Evolutionary conservation across 371 early-diverging fungal genomes (phyloP).

Genomic region (Haplosporangium sp.): DNA sequence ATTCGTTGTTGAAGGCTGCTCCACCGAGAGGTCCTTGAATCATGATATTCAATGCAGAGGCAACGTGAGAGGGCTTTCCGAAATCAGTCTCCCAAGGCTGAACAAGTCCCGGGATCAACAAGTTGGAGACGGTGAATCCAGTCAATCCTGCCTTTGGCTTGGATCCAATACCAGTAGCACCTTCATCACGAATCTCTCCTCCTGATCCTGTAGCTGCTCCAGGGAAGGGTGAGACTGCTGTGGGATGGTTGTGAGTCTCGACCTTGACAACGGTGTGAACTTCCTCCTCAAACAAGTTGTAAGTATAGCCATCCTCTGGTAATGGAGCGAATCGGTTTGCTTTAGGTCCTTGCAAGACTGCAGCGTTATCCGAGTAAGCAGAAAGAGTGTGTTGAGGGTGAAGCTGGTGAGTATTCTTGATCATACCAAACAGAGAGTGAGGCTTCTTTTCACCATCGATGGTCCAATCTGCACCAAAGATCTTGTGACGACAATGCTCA

Average conservation of each 20-base stretch:
- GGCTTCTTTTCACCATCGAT: conserved; percentile 86
- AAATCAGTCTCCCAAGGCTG: conserved; percentile 95
- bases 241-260: conserved; percentile 99
- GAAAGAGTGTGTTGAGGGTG: conserved; percentile 86
- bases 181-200: conserved; percentile 99
- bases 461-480: conserved; percentile 96
- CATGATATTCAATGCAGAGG: conserved; percentile 95
- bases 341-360: conserved; percentile 88
- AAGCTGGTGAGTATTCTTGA: conserved; percentile 89
- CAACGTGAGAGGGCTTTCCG: conserved; percentile 91
- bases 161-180: conserved; percentile 95
- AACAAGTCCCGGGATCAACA: conserved; percentile 87
- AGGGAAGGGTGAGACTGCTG: conserved; percentile 96
- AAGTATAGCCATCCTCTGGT: conserved; percentile 57
- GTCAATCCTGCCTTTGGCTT: conserved; percentile 94
- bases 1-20: conserved; percentile 98
- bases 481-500: conserved; percentile 99
- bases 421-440: conserved; percentile 93
- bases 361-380: conserved; percentile 98
- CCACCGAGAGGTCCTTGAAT: conserved; percentile 96
- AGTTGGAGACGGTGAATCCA: conserved; percentile 93
- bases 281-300: conserved; percentile 65
- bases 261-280: conserved; percentile 95
- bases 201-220: conserved; percentile 96
- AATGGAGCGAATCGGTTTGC: conserved; percentile 79